Evolutionary conservation across 192 early-diverging fungal genomes (phyloP), one percentile per base, ranked within the genome.

Genomic region (Chytriomyces sp.): DNA sequence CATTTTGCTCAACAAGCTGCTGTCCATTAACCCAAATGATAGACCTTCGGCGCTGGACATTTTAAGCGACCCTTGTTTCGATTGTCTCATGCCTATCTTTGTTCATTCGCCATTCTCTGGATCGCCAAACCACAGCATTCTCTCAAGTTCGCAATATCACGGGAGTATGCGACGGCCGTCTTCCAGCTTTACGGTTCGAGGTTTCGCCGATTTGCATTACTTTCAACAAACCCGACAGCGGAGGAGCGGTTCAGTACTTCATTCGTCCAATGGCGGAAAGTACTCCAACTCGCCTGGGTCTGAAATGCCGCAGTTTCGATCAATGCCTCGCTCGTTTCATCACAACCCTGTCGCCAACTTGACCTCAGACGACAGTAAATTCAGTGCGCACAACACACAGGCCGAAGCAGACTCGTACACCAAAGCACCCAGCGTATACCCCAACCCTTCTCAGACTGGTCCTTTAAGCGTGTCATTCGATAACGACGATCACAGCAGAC

Each of bases 11-110:
- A 35, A 35, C 1, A 44, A 69, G 13, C 48, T 78, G 18, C 28
- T 78, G 7, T 45, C 67, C 13, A 16, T 43, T 10, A 69, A 78
- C 61, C 77, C 77, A 7, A 7, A 45, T 9, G n/a, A 23, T 20
- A 24, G 77, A 5, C 77, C 77, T 5, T 64, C 69, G 11, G 77
- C 77, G 0, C 46, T 78, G 16, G 77, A 78, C 16, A 78, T 78
- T 63, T 26, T 78, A 7, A 24, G 47, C 5, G 77, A 78, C 46
- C 69, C 68, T 7, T n/a, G 62, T 7, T 78, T 78, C 57, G 77
- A 64, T 26, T 10, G 13, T 7, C 48, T 69, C 46, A 35, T 61
- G 50, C 44, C 67, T n/a, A 4, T 23, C 44, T 11, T 50, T 13
- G 45, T 24, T 20, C 53, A 35, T 8, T 57, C 69, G 16, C 53